Evolutionary conservation across 2,329 filamentous ascomycete genomes (phyloP).

Genomic region (Aspergillus japonicus): DNA sequence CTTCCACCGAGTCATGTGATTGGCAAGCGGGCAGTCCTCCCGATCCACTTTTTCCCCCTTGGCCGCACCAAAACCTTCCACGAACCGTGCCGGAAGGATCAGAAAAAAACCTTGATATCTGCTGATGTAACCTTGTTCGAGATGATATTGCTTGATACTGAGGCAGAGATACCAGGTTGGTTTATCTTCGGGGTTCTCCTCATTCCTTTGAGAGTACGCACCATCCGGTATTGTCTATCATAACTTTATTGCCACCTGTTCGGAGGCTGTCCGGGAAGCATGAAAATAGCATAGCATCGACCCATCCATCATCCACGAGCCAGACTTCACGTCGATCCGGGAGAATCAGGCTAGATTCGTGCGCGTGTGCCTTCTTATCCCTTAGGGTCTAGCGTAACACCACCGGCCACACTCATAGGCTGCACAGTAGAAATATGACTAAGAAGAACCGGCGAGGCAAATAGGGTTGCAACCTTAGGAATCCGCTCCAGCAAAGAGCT

Average conservation of each 20-base stretch:
- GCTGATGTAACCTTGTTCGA: no score
- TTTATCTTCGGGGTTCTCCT: no score
- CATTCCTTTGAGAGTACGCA: neutral
- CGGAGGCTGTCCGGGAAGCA: neutral
- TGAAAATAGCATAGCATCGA: neutral
- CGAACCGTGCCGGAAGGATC: no score
- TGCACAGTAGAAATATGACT: neutral
- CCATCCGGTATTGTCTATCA: neutral
- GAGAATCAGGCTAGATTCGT: neutral
- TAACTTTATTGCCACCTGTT: neutral
- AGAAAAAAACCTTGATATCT: no score
- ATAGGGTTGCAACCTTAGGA: constrained; percentile 7
- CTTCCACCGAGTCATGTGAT: no score
- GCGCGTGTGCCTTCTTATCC: neutral
- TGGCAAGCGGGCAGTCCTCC: no score
- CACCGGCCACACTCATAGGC: neutral
- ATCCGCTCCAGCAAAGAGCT: constrained; percentile 1
- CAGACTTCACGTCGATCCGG: constrained; percentile 1
- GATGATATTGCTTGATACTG: no score
- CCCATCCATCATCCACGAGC: neutral
- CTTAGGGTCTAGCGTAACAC: neutral
- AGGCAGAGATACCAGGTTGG: no score
- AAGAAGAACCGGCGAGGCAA: constrained; percentile 6
- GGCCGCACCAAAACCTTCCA: no score
- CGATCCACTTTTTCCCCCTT: neutral